Evolutionary conservation across 75 land plant species (phyloP), one percentile per base, ranked within the genome.

Genomic region (Cunninghamia lanceolata): DNA sequence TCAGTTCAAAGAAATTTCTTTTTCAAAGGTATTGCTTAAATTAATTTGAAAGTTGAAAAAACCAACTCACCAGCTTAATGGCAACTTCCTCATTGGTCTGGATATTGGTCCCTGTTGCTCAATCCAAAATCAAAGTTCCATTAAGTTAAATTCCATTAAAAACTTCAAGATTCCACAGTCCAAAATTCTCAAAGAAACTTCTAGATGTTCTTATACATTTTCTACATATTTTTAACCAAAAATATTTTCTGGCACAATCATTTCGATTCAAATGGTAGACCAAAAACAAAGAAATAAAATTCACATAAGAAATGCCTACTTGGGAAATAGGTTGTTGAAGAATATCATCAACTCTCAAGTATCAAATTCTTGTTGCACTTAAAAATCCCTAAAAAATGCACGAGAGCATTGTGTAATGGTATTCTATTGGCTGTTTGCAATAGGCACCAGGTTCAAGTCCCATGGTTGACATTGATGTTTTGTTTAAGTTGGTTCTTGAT

Each of bases 51-150:
- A 52, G 39, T 16, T 45, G 32, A 43, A 15, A 1, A 46, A 42
- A 45, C 43, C 11, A 45, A 89, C 96, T 86, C 88, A 95, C 96
- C 88, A 95, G 91, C 85, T 95, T 95, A 82, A 95, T 92, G 2
- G 92, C 96, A 42, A 95, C 94, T 78, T 93, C 94, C 88, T 93
- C 94, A 56, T 91, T 91, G 68, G 94, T 93, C 39, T 93, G 94
- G 79, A 92, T 86, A 88, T 95, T 95, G 59, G 96, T 95, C 66
- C 96, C 96, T 95, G 89, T n/a, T 86, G 74, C 32, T 30, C 35
- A 47, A 1, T 30, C 8, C 39, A 83, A 83, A 83, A 83, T 39
- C 47, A 39, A 83, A 6, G 0, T 36, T 35, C 42, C 40, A 39
- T 7, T 28, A 28, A 28, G 32, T 43, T 45, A 3, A 25, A n/a